These are phyloP conservation scores for Magnusiomyces tetraspermus DNA, from an alignment of 1,139 yeast genomes.

Conservation along the genomic window DNA sequence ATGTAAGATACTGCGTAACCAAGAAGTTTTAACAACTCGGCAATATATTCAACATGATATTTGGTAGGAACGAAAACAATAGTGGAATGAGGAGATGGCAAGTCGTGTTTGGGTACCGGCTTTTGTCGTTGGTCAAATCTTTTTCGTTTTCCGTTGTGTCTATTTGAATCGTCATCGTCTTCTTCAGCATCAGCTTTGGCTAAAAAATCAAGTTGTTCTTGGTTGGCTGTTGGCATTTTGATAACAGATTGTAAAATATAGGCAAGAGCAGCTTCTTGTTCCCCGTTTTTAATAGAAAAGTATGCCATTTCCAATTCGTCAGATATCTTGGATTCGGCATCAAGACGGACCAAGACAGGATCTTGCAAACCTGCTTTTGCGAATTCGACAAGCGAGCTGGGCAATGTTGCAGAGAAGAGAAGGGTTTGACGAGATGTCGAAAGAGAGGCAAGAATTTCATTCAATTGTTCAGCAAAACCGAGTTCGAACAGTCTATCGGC, in stretches of 20 bases:
- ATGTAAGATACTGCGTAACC: conserved; percentile 85
- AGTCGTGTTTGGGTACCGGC: conserved; percentile 67
- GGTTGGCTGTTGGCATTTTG: conserved; percentile 70
- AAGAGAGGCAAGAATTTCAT: conserved; percentile 74
- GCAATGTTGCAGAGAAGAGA: conserved; percentile 90
- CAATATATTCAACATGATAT: conserved; percentile 91
- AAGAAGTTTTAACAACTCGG: conserved; percentile 56
- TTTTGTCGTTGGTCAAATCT: conserved; percentile 32
- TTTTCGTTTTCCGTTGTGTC: conserved; percentile 28
- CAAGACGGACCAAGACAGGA: conserved; percentile 85
- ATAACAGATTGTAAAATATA: conserved; percentile 72
- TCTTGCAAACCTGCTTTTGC: conserved; percentile 93
- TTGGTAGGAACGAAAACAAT: conserved; percentile 93
- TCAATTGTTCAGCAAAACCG: conserved; percentile 93
- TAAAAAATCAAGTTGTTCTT: conserved; percentile 38
- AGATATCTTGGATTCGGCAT: conserved; percentile 82
- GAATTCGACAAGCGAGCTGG: conserved; percentile 84
- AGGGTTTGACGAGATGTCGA: conserved; percentile 81
- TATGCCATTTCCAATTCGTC: conserved; percentile 89
- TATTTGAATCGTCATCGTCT: conserved; percentile 39
- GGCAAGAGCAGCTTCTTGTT: conserved; percentile 81
- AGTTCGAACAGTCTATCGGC: conserved; percentile 96
- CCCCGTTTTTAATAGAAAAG: conserved; percentile 68
- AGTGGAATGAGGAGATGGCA: conserved; percentile 80
- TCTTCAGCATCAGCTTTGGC: conserved; percentile 39